Conservation (phyloP, 306 rosid genomes). For the Citrullus colocynthis region DNA sequence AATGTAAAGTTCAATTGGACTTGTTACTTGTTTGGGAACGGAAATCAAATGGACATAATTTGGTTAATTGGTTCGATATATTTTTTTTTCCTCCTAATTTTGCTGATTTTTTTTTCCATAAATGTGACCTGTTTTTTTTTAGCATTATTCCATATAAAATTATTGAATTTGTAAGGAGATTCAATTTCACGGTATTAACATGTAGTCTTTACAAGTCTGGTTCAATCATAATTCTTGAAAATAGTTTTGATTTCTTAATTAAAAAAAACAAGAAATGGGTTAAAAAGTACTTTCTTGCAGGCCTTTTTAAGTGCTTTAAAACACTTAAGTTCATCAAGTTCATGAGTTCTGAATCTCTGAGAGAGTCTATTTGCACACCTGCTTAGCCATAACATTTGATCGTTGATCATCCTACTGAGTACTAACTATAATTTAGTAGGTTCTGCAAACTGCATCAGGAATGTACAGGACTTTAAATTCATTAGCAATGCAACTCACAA, state of each 20-base stretch:
- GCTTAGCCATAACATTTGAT: not conserved
- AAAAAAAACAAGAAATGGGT: not conserved
- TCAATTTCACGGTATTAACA: not conserved
- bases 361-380: no score
- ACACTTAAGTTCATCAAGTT: no score
- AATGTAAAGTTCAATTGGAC: not conserved
- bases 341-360: no score
- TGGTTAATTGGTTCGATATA: not conserved
- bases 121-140: not conserved
- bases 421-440: constrained; percentile 29
- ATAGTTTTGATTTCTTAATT: not conserved
- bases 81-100: not conserved
- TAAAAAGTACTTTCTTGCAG: not conserved
- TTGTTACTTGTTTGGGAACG: not conserved
- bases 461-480: constrained; percentile 87
- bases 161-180: not conserved
- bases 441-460: constrained; percentile 62
- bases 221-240: not conserved
- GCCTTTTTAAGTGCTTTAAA: no score
- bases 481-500: constrained; percentile 74
- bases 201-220: not conserved
- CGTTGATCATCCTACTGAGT: not conserved
- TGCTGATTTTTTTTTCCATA: not conserved
- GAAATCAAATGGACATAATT: not conserved
- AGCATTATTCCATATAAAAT: not conserved